Base-by-base conservation (phyloP, 1,284 basidiomycete genomes). In the Trametes hirsuta region DNA sequence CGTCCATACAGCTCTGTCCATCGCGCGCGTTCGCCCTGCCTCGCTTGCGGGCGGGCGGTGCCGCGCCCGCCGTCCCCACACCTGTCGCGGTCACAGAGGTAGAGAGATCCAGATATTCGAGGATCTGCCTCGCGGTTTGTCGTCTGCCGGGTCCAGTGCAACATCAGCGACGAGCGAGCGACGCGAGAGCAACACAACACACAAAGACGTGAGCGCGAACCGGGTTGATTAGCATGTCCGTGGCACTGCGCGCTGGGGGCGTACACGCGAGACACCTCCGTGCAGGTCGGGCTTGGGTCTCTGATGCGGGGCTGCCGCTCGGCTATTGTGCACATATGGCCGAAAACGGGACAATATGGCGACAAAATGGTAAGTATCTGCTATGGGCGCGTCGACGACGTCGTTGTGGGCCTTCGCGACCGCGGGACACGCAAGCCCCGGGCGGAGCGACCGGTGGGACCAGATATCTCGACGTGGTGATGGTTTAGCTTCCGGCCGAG, bases 171-270 rank as follows among this genome's bases (percentile, higher is more conserved):
- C 25, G 40, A 22, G 37, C n/a, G 37, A 18, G 24, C n/a, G n/a
- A 35, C 15, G 30, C 12, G n/a, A 21, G 30, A 30, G 30, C 30
- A 30, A 30, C 30, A 30, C 30, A 5, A 5, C 30, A 30, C 30
- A 30, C n/a, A 22, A 39, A 47, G 24, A 22, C 37, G 22, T 15
- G 36, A 6, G 36, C n/a, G 24, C 36, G n/a, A 9, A 24, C 10
- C 45, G 53, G 53, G 24, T 14, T 47, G 53, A 54, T 54, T 54
- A 35, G 18, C 53, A 40, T 47, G 53, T 18, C 24, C n/a, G 45
- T 40, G 53, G 53, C 45, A 25, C 53, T 47, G 45, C 53, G 45
- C 36, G 24, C 52, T 24, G 36, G 36, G 37, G 44, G 36, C n/a
- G 12, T 37, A 15, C 14, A n/a, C 15, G 4, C 45, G 34, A 47